phyloP scores from a whole-genome alignment of 1,139 yeast genomes.

The Scheffersomyces parashehatae region DNA sequence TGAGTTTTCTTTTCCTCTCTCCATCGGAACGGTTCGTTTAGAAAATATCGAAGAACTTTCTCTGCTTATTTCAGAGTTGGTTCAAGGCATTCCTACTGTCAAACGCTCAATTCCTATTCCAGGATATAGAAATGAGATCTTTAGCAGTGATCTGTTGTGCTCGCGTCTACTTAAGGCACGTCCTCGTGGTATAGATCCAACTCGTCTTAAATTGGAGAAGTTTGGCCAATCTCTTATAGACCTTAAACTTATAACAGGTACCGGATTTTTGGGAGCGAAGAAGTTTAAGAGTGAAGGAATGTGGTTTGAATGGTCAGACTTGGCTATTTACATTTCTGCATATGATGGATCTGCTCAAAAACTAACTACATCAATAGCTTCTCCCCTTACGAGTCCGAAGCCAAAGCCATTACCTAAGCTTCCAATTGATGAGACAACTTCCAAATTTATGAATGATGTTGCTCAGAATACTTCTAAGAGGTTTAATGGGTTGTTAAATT shows the following conservation, averaged over 20 bases:
- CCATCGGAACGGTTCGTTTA: constrained; percentile 29
- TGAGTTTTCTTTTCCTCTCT: constrained; percentile 33
- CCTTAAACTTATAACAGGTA: constrained; percentile 32
- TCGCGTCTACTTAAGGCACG: constrained; percentile 27
- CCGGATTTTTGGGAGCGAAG: constrained; percentile 33
- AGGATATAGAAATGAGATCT: constrained; percentile 41
- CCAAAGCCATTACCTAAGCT: constrained; percentile 5
- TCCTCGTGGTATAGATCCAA: constrained; percentile 38
- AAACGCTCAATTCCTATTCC: constrained; percentile 42
- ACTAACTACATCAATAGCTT: not conserved
- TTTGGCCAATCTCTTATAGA: constrained; percentile 46
- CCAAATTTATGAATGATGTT: constrained; percentile 15
- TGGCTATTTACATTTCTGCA: constrained; percentile 25
- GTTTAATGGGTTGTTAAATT: constrained; percentile 11
- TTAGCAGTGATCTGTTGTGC: constrained; percentile 42
- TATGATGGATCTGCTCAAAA: constrained; percentile 6
- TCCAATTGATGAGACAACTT: constrained; percentile 17
- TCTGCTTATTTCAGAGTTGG: constrained; percentile 24
- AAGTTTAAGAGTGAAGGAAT: constrained; percentile 45
- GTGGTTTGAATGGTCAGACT: constrained; percentile 52
- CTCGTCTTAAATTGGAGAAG: constrained; percentile 39
- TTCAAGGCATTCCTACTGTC: constrained; percentile 25
- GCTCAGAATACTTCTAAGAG: constrained; percentile 10
- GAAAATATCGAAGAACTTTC: constrained; percentile 20
- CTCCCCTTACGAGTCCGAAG: constrained; percentile 3